Evolutionary conservation across 23 red algal genomes (phyloP).

Genomic region (Cyanidiococcus yangmingshanensis): DNA sequence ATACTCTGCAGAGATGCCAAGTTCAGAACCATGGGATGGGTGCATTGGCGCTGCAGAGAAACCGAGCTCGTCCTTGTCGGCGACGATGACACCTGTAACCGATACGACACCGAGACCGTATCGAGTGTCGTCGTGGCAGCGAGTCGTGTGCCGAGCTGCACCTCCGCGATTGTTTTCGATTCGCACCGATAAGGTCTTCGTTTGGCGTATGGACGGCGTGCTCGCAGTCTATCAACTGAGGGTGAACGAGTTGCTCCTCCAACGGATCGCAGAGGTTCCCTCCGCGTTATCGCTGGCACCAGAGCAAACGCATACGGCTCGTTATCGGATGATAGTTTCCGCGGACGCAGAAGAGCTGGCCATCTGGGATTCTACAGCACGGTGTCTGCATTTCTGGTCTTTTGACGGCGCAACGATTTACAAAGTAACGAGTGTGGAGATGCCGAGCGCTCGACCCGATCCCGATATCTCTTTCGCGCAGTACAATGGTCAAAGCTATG

Average conservation of each 20-base stretch:
- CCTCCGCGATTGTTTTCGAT: background rate
- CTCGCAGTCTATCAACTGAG: background rate
- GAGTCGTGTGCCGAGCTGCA: too few species aligned
- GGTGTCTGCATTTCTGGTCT: background rate
- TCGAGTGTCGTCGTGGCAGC: too few species aligned
- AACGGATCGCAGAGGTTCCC: background rate
- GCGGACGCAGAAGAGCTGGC: background rate
- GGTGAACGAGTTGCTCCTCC: background rate
- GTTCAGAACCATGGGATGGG: too few species aligned
- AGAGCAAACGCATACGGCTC: background rate
- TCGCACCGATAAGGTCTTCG: background rate
- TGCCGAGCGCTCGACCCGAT: background rate
- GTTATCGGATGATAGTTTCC: background rate
- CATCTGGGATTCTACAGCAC: background rate
- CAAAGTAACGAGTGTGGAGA: background rate
- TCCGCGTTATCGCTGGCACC: background rate
- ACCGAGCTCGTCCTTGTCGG: too few species aligned
- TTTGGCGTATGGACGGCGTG: background rate
- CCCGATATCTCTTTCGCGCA: background rate
- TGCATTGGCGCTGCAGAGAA: too few species aligned
- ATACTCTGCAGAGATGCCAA: too few species aligned
- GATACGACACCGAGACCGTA: too few species aligned
- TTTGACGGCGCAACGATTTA: background rate
- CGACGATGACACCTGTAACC: too few species aligned
- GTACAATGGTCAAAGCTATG: background rate